A percentile compares a stretch with the other conserved stretches of the same genome.
These are phyloP conservation scores for Cercospora beticola DNA, from an alignment of 2,329 filamentous ascomycete genomes.

Conservation along the genomic window DNA sequence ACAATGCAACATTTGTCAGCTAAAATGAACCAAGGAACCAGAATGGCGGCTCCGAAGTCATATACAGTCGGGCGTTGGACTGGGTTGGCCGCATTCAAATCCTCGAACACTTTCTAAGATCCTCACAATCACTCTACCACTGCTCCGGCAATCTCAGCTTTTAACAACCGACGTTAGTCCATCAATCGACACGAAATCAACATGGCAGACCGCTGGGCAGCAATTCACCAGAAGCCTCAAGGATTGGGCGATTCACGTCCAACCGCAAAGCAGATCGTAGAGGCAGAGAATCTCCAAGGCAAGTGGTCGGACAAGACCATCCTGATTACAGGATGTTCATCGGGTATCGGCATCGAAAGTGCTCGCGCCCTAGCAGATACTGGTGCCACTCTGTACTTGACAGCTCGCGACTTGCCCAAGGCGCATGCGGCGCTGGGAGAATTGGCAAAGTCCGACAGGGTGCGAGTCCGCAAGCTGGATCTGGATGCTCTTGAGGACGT, in stretches of 20 bases:
- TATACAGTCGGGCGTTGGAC: background rate
- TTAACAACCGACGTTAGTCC: background rate
- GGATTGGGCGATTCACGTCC: background rate
- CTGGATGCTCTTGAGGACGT: background rate
- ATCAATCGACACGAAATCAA: background rate
- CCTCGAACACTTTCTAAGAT: background rate
- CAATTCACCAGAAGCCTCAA: background rate
- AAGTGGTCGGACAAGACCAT: background rate
- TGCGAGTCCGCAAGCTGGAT: background rate
- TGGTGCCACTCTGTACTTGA: background rate
- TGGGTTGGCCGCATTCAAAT: background rate
- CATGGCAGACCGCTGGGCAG: background rate
- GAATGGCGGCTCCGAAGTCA: background rate
- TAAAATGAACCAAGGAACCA: background rate
- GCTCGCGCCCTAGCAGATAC: background rate
- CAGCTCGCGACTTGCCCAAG: background rate
- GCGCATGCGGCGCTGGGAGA: background rate
- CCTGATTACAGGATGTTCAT: background rate
- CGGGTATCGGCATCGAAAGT: background rate
- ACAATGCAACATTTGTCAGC: background rate
- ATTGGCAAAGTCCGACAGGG: background rate
- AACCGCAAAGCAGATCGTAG: background rate
- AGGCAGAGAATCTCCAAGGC: background rate
- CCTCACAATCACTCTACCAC: background rate
- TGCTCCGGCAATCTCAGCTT: background rate